phyloP scores from a whole-genome alignment of 257 asterid genomes.

The Solanum pennellii region DNA sequence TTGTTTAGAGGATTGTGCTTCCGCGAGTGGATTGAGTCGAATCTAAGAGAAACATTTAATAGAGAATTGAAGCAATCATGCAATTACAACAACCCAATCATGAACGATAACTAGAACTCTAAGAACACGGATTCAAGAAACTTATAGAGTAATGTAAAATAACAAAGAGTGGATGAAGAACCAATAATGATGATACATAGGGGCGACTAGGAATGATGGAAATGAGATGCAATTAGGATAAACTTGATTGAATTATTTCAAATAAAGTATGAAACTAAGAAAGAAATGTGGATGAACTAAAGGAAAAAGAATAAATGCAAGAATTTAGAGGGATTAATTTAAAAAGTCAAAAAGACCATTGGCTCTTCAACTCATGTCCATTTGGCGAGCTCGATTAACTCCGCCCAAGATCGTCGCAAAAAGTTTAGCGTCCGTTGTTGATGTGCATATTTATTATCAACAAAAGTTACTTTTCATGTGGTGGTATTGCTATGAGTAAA shows the following conservation, averaged over 20 bases:
- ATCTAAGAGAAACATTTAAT: neutral
- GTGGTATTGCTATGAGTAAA: no score
- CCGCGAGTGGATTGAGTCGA: no score
- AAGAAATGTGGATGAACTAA: neutral
- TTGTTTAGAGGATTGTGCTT: neutral
- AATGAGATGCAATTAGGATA: neutral
- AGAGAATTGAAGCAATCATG: neutral
- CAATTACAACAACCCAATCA: neutral
- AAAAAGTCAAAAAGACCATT: neutral
- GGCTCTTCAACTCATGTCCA: neutral
- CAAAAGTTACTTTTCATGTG: no score
- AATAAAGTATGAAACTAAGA: neutral
- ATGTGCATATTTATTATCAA: no score
- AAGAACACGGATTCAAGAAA: neutral
- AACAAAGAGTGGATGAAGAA: neutral
- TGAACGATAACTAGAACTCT: neutral
- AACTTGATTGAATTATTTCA: no score
- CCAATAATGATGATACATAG: neutral
- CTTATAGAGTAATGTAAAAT: neutral
- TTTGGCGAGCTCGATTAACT: neutral
- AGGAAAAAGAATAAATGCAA: neutral
- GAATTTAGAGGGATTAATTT: neutral
- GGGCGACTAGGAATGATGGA: neutral
- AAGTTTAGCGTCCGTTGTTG: no score
- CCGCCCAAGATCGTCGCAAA: neutral